Percentiles rank a stretch among this genome's conserved stretches.
These are phyloP conservation scores for Fraxinus pennsylvanica DNA, from an alignment of 257 asterid genomes.

Conservation along the genomic window DNA sequence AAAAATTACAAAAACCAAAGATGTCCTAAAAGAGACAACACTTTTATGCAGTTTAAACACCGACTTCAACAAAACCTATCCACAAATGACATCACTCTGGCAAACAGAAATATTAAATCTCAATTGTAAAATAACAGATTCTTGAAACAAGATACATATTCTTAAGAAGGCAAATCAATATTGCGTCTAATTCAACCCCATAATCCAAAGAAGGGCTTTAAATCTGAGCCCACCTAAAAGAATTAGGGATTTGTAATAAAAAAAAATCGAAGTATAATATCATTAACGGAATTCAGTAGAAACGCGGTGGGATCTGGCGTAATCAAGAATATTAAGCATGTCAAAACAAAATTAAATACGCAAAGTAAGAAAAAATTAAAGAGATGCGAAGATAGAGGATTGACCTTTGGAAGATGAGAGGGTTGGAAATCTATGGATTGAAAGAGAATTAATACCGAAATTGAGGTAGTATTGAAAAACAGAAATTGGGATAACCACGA, in stretches of 20 bases:
- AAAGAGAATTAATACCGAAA: background rate
- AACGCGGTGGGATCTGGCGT: background rate
- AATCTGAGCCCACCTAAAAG: background rate
- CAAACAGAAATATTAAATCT: background rate
- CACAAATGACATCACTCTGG: background rate
- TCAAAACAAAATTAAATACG: background rate
- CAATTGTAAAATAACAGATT: background rate
- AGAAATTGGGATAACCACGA: background rate
- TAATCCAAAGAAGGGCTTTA: background rate
- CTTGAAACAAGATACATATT: background rate
- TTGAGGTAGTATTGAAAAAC: background rate
- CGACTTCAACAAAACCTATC: background rate
- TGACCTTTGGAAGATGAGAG: conserved; percentile 11
- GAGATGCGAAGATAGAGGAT: background rate
- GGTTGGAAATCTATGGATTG: background rate
- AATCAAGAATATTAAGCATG: background rate
- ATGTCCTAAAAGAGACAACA: background rate
- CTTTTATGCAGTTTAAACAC: background rate
- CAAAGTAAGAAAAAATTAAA: background rate
- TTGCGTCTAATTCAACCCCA: conserved; percentile 6
- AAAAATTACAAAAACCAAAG: background rate
- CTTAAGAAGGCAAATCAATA: background rate
- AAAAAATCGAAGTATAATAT: background rate
- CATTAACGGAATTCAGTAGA: background rate
- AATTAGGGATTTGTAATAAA: background rate